Conservation (phyloP, 140 eudicot genomes). For the Senecio squalidus region DNA sequence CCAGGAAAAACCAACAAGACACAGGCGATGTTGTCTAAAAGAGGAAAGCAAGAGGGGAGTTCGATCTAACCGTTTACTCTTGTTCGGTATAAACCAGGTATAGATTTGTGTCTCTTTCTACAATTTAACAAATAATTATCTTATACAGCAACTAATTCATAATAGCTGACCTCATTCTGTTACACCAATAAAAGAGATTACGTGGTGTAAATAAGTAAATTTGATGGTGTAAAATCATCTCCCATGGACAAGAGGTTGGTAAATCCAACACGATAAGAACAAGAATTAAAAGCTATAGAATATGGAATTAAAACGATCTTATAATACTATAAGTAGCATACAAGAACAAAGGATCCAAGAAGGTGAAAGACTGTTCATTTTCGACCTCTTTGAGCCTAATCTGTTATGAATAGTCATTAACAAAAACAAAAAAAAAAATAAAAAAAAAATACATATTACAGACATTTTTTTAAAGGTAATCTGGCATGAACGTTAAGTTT, state of each 20-base stretch:
- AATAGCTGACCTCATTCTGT: neutral
- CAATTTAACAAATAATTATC: neutral
- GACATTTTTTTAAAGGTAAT: slow-evolving; percentile 15
- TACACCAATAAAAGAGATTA: too few species aligned
- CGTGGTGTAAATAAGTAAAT: too few species aligned
- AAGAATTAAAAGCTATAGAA: too few species aligned
- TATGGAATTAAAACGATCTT: neutral
- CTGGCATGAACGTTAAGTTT: slow-evolving; percentile 4
- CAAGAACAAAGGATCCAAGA: slow-evolving; percentile 12
- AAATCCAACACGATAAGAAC: too few species aligned
- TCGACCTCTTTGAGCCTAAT: slow-evolving; percentile 11
- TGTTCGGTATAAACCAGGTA: slow-evolving; percentile 36
- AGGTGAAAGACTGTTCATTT: slow-evolving; percentile 12
- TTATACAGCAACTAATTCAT: neutral
- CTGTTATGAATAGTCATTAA: slow-evolving; percentile 25
- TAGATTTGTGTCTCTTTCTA: neutral
- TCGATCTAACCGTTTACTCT: slow-evolving; percentile 10
- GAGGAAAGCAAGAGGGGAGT: neutral
- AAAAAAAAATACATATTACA: slow-evolving; percentile 30
- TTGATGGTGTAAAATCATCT: too few species aligned
- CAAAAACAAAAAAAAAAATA: too few species aligned
- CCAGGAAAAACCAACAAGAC: slow-evolving; percentile 8
- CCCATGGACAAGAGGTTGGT: too few species aligned
- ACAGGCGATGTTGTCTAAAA: slow-evolving; percentile 22
- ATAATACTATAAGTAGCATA: neutral